These are phyloP conservation scores for Auriscalpium orientale DNA, from an alignment of 768 basidiomycete species.

Conservation along the genomic window DNA sequence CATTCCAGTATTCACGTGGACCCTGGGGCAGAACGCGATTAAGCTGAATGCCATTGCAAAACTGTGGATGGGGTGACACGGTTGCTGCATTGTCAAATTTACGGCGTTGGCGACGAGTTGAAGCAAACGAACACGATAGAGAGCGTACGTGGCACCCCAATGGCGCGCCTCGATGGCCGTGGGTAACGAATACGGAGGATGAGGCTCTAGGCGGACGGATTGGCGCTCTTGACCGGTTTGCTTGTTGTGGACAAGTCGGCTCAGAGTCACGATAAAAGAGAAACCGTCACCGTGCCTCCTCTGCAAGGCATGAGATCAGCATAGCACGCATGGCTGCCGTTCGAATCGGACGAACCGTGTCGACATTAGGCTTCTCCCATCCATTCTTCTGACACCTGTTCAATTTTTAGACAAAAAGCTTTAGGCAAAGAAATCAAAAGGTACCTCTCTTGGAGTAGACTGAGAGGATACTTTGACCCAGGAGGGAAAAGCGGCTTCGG, in stretches of 20 bases:
- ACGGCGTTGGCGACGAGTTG: too few relatives aligned
- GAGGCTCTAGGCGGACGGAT: conserved; percentile 62
- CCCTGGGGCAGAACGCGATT: conserved; percentile 74
- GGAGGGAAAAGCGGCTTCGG: conserved; percentile 67
- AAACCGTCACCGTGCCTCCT: conserved; percentile 41
- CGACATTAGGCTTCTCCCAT: conserved; percentile 80
- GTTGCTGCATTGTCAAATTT: conserved; percentile 12
- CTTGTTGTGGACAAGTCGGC: conserved; percentile 60
- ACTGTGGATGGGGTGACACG: conserved; percentile 32
- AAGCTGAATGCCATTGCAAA: conserved; percentile 68
- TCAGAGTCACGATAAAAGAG: conserved; percentile 65
- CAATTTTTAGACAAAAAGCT: not conserved
- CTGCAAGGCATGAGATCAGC: conserved; percentile 25
- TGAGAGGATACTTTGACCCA: conserved; percentile 80
- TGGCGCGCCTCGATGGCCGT: conserved; percentile 82
- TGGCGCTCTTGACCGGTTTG: conserved; percentile 44
- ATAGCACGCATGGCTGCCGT: not conserved
- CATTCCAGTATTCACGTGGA: conserved; percentile 83
- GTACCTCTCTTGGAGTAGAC: conserved; percentile 72
- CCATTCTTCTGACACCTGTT: conserved; percentile 79
- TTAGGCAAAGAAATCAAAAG: not conserved
- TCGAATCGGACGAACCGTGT: conserved; percentile 44
- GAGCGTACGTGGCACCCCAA: conserved; percentile 82
- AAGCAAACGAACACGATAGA: conserved; percentile 67
- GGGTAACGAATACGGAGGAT: conserved; percentile 57